Evolutionary conservation across 2,329 filamentous ascomycete species (phyloP).

Genomic region (Fusarium dlaminii): DNA sequence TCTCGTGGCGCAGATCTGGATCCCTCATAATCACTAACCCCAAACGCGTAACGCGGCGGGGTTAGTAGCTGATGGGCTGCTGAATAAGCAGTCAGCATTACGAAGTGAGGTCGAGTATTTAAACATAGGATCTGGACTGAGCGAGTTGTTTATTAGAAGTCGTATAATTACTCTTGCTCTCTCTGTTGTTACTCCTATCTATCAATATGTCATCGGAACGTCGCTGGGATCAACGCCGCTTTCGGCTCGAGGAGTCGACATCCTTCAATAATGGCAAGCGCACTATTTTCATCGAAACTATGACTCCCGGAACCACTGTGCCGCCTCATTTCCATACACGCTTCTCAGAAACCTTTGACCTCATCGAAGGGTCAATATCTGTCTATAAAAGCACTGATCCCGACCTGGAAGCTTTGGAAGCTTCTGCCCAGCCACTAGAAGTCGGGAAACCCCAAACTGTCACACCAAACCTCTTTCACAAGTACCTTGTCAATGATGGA

Average conservation of each 20-base stretch:
- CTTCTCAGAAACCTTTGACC: not conserved
- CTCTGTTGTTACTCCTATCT: accelerated
- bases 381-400: not conserved
- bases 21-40: not conserved
- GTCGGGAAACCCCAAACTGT: not conserved
- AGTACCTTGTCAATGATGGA: not conserved
- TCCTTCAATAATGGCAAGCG: slow-evolving; percentile 3
- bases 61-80: not conserved
- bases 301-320: not conserved
- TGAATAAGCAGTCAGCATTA: not conserved
- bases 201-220: slow-evolving; percentile 1
- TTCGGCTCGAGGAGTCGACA: not conserved
- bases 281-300: not conserved
- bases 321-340: not conserved
- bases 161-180: too few species aligned
- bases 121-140: not conserved
- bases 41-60: not conserved
- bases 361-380: not conserved
- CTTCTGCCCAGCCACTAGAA: not conserved
- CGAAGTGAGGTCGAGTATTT: not conserved
- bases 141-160: not conserved
- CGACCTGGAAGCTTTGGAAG: not conserved
- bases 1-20: not conserved
- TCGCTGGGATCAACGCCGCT: slow-evolving; percentile 9
- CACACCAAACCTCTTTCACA: not conserved